Evolutionary conservation across 352 stramenopile species (phyloP), one percentile per base, ranked within the genome.

Genomic region (Pythium sukuiense): DNA sequence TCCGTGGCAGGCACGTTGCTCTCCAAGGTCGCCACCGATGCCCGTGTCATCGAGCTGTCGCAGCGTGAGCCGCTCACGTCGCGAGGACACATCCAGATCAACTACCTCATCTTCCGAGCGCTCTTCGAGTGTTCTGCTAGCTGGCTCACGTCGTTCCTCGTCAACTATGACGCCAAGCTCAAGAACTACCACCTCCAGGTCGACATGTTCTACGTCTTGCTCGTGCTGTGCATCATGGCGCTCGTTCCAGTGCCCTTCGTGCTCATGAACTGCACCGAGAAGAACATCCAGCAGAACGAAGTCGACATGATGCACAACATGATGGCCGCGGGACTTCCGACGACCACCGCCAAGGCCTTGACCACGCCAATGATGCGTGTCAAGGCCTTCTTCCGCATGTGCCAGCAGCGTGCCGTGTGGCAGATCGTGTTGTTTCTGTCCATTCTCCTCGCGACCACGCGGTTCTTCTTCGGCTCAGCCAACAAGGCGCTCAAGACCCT

Each of bases 11-110:
- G 88, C 46, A 94, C 90, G 35, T 87, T 96, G 63, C 75, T 96
- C 69, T 83, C 78, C 55, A 94, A 96, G 69, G 85, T 97, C 57
- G 84, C 85, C 45, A 88, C 81, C 32, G 88, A 97, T 69, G 81
- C 87, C 29, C 85, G 85, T 48, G 69, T 91, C 48, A 91, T 96
- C 57, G 83, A 94, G 67, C 63, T 93, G 24, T 92, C 85, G 32
- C 85, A 94, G 66, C 77, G 81, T 24, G 88, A 96, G 71, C 77
- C 84, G 12, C 76, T 92, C 37, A 83, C 71, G 24, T 80, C 72
- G 6, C 84, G 85, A 13, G 88, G 87, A 29, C 79, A 76, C 24
- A 73, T 90, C 14, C 87, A 96, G 77, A 91, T 89, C 67, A 87
- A 89, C 63, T 91, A 88, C 55, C 67, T 90, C 20, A 77, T 92